A percentile compares a stretch with the other conserved stretches of the same genome.
phyloP scores from a whole-genome alignment of 2,329 filamentous ascomycete genomes.

The Falciphora oryzae region DNA sequence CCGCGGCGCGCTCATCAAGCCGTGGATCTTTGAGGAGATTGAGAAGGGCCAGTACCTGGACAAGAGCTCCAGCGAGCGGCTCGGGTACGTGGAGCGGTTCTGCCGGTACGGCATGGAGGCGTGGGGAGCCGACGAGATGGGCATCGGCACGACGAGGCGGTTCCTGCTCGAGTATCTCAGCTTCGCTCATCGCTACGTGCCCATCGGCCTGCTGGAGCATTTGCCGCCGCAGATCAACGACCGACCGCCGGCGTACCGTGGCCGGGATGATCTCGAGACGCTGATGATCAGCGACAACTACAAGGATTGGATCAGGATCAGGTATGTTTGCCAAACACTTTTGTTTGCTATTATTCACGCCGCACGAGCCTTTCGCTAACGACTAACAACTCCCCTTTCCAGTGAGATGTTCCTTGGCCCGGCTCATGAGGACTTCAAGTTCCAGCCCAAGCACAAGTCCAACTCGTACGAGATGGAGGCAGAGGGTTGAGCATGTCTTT shows the following conservation, averaged over 20 bases:
- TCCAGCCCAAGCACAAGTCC: conserved; percentile 96
- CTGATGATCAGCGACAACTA: conserved; percentile 86
- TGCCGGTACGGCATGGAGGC: conserved; percentile 84
- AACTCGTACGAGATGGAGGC: conserved; percentile 76
- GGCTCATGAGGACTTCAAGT: conserved; percentile 83
- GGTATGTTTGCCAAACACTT: conserved; percentile 48
- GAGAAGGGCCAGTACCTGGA: conserved; percentile 87
- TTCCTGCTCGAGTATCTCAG: conserved; percentile 96
- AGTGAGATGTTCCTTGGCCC: conserved; percentile 98
- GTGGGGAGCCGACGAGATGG: conserved; percentile 94
- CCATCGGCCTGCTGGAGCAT: conserved; percentile 80
- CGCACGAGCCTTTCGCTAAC: conserved; percentile 12
- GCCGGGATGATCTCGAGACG: conserved; percentile 89
- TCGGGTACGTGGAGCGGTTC: conserved; percentile 83
- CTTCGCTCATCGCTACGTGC: conserved; percentile 88
- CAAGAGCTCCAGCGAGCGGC: conserved; percentile 83
- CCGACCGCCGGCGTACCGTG: conserved; percentile 75
- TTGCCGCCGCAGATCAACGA: conserved; percentile 87
- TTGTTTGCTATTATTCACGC: not conserved
- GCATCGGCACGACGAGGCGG: conserved; percentile 80
- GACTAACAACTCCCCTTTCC: conserved; percentile 10
- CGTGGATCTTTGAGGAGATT: conserved; percentile 98
- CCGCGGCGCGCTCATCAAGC: conserved; percentile 94
- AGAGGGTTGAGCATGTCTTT: conserved; percentile 1
- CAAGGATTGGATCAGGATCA: conserved; percentile 98